Percentiles rank a stretch among this genome's conserved stretches.
phyloP scores from a whole-genome alignment of 768 basidiomycete genomes.

The Chiua virens region DNA sequence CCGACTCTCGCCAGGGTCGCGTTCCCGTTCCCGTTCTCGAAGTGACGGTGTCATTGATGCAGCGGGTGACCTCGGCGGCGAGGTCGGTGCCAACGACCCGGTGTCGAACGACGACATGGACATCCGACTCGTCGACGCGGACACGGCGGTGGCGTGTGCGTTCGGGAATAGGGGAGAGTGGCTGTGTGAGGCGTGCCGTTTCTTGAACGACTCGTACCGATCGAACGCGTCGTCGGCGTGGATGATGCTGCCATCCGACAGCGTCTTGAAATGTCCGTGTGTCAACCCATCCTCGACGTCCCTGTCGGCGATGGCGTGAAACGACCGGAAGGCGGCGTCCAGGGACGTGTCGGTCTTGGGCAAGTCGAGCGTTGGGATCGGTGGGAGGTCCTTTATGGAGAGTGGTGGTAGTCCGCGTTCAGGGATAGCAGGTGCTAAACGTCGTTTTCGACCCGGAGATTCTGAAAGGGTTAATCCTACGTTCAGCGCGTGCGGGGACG shows the following conservation, averaged over 20 bases:
- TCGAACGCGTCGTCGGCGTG: slow-evolving; percentile 84
- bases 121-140: slow-evolving; percentile 42
- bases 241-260: slow-evolving; percentile 15
- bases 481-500: not conserved
- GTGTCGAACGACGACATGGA: slow-evolving; percentile 65
- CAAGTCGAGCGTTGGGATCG: slow-evolving; percentile 40
- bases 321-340: too few relatives aligned
- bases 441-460: slow-evolving; percentile 23
- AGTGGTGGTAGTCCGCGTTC: slow-evolving; percentile 13
- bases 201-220: slow-evolving; percentile 82
- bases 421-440: slow-evolving; percentile 27
- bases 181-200: slow-evolving; percentile 37
- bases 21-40: slow-evolving; percentile 22
- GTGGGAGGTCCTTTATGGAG: slow-evolving; percentile 53
- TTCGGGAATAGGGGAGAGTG: slow-evolving; percentile 9
- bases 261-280: slow-evolving; percentile 2
- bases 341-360: slow-evolving; percentile 15
- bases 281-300: not conserved
- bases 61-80: slow-evolving; percentile 43
- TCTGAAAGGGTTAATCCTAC: slow-evolving; percentile 34
- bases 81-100: slow-evolving; percentile 27
- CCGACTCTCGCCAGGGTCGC: slow-evolving; percentile 32
- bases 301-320: too few relatives aligned
- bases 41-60: slow-evolving; percentile 31
- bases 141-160: not conserved